Conservation (phyloP, 1,284 basidiomycete genomes). For the Tranzscheliella williamsii region DNA sequence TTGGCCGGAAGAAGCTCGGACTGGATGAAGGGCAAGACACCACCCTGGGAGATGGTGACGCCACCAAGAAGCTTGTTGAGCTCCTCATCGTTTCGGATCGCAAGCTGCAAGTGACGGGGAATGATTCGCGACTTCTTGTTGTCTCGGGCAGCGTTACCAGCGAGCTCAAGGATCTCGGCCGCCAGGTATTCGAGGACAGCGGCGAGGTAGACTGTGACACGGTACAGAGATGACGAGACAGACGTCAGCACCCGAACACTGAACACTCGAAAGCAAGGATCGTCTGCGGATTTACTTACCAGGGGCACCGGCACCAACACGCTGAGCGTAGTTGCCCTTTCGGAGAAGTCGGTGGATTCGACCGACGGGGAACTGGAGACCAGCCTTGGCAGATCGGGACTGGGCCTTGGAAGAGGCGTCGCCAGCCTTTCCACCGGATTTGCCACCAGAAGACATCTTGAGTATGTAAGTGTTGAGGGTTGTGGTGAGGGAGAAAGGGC, state of each 20-base stretch:
- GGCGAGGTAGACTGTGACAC: slow-evolving; percentile 75
- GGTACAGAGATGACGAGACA: slow-evolving; percentile 20
- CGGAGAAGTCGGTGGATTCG: slow-evolving; percentile 93
- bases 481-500: not conserved
- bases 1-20: slow-evolving; percentile 73
- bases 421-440: slow-evolving; percentile 62
- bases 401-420: slow-evolving; percentile 64
- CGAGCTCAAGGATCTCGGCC: slow-evolving; percentile 87
- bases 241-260: not conserved
- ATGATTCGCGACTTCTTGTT: slow-evolving; percentile 94
- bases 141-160: slow-evolving; percentile 96
- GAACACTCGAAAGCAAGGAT: not conserved
- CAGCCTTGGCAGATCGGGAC: slow-evolving; percentile 74
- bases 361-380: slow-evolving; percentile 84
- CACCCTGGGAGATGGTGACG: slow-evolving; percentile 73
- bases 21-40: slow-evolving; percentile 94
- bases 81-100: slow-evolving; percentile 94
- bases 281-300: slow-evolving; percentile 65
- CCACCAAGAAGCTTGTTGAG: slow-evolving; percentile 67
- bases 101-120: slow-evolving; percentile 86
- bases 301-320: slow-evolving; percentile 74
- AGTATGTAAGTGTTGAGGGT: slow-evolving; percentile 5
- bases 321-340: slow-evolving; percentile 80
- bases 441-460: slow-evolving; percentile 62
- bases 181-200: slow-evolving; percentile 89